Evolutionary conservation across 2,329 filamentous ascomycete genomes (phyloP).

Genomic region (Aureobasidium pullulans): DNA sequence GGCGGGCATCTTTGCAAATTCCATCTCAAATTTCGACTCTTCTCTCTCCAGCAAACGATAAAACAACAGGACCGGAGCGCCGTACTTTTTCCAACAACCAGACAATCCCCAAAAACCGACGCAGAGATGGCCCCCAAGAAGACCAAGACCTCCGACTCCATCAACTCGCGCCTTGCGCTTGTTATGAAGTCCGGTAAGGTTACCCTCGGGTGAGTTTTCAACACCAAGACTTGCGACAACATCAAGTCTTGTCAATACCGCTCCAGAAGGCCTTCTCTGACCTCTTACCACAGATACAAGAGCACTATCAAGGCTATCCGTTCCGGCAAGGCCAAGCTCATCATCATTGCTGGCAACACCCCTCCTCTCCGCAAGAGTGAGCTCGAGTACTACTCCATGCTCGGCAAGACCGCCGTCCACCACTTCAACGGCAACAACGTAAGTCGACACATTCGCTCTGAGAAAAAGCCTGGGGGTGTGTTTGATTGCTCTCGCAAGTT

Average conservation of each 20-base stretch:
- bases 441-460: slow-evolving; percentile 49
- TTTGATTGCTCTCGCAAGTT: slow-evolving; percentile 4
- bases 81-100: slow-evolving; percentile 1
- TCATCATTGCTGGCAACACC: slow-evolving; percentile 93
- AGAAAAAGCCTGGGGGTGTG: slow-evolving; percentile 20
- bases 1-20: not conserved
- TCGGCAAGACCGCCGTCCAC: slow-evolving; percentile 90
- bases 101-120: slow-evolving; percentile 7
- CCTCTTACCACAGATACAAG: not conserved
- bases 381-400: slow-evolving; percentile 73
- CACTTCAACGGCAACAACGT: slow-evolving; percentile 99
- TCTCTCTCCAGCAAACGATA: slow-evolving; percentile 5
- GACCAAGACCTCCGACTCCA: slow-evolving; percentile 81
- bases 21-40: not conserved
- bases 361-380: slow-evolving; percentile 96
- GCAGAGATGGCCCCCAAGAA: slow-evolving; percentile 44
- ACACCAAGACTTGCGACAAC: too few relatives aligned
- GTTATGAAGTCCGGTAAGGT: slow-evolving; percentile 63
- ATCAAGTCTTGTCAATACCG: too few relatives aligned
- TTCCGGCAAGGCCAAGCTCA: slow-evolving; percentile 95
- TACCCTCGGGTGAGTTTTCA: slow-evolving; percentile 62
- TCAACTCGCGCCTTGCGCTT: slow-evolving; percentile 63
- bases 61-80: slow-evolving; percentile 12
- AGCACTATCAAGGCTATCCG: slow-evolving; percentile 59
- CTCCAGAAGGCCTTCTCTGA: too few relatives aligned